These are phyloP conservation scores for Aspergillus sp. DNA, from an alignment of 2,329 filamentous ascomycete genomes.

Conservation along the genomic window DNA sequence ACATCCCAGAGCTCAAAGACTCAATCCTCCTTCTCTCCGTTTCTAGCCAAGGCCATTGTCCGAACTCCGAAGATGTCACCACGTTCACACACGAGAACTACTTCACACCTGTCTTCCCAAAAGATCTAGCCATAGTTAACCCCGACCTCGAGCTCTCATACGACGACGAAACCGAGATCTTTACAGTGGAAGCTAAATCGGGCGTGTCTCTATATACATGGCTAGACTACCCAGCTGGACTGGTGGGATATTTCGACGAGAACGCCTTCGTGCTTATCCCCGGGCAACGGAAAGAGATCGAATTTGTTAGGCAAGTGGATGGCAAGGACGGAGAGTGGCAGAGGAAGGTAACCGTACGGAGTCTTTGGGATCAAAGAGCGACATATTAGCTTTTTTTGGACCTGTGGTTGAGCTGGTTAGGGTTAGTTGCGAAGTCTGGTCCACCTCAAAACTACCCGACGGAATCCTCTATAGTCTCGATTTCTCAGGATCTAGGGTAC, in stretches of 20 bases:
- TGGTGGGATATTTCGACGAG: conserved; percentile 56
- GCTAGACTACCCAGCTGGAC: conserved; percentile 57
- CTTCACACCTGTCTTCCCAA: conserved; percentile 54
- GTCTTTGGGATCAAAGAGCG: conserved; percentile 55
- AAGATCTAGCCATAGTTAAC: conserved; percentile 53
- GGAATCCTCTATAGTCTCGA: no score
- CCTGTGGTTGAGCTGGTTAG: no score
- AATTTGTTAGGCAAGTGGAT: conserved; percentile 53
- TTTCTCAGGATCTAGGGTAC: no score
- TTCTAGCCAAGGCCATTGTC: conserved; percentile 49
- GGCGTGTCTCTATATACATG: conserved; percentile 61
- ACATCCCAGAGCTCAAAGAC: conserved; percentile 39
- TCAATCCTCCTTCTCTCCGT: conserved; percentile 53
- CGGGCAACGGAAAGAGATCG: conserved; percentile 51
- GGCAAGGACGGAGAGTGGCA: conserved; percentile 51
- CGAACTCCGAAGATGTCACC: conserved; percentile 45
- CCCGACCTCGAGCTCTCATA: conserved; percentile 51
- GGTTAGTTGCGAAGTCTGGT: no score
- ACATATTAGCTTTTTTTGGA: background rate
- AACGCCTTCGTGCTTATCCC: conserved; percentile 58
- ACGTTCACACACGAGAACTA: conserved; percentile 57
- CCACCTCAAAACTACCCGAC: no score
- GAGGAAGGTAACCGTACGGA: conserved; percentile 54
- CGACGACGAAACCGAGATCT: conserved; percentile 37
- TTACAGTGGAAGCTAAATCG: conserved; percentile 53